Conservation (phyloP, 148 eudicot genomes). For the Diospyros kaki region DNA sequence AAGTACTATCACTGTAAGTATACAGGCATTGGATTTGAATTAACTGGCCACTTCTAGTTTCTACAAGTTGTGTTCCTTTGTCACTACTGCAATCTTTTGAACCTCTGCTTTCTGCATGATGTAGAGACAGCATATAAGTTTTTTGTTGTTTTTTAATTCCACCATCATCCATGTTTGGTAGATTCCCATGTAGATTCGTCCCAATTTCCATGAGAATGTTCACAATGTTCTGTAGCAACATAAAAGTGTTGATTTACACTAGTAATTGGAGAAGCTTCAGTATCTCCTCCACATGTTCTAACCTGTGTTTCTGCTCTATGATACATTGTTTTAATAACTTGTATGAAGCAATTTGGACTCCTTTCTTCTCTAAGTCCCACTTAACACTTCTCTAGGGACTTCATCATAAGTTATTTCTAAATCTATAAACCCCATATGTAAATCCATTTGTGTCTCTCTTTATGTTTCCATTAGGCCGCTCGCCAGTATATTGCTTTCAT, state of each 20-base stretch:
- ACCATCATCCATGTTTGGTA: not conserved
- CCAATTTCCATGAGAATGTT: not conserved
- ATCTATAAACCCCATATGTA: too few species aligned
- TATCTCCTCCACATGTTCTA: too few species aligned
- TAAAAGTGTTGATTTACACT: not conserved
- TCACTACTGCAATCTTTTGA: not conserved
- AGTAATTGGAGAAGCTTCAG: not conserved
- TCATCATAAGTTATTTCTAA: too few species aligned
- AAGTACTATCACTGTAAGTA: slow-evolving; percentile 97
- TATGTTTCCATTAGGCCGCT: too few species aligned
- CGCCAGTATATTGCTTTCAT: too few species aligned
- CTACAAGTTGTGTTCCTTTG: not conserved
- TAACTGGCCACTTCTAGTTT: not conserved
- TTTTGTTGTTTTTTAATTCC: not conserved
- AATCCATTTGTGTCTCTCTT: too few species aligned
- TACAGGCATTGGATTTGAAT: not conserved
- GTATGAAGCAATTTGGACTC: too few species aligned
- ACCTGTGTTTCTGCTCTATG: too few species aligned
- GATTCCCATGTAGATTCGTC: not conserved
- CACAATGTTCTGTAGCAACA: not conserved
- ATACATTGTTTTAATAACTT: too few species aligned
- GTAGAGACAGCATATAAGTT: not conserved
- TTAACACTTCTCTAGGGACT: too few species aligned
- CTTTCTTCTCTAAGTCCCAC: too few species aligned
- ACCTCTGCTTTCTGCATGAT: not conserved